phyloP scores from a whole-genome alignment of 441 rosid genomes.

The Arabidopsis hybrid region DNA sequence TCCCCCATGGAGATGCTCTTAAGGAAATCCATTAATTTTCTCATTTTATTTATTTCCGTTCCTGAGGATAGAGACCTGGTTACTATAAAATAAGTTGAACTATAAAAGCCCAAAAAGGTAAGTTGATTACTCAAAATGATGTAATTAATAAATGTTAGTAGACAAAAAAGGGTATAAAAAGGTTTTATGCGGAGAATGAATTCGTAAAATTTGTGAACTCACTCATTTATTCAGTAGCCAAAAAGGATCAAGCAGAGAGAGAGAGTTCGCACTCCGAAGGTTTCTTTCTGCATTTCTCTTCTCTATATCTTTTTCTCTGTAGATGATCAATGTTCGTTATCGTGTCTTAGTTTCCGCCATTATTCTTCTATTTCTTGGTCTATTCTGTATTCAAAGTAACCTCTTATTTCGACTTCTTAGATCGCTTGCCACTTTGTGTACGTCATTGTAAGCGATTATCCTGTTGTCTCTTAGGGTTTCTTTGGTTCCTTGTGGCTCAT shows the following conservation, averaged over 20 bases:
- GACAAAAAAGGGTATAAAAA: neutral
- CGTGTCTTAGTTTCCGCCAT: neutral
- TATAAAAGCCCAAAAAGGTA: neutral
- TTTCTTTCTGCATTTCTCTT: neutral
- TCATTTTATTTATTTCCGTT: no score
- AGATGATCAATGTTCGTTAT: neutral
- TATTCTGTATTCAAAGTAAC: neutral
- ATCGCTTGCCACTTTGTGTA: neutral
- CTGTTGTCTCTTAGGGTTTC: constrained; percentile 7
- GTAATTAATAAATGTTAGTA: neutral
- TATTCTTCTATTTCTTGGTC: neutral
- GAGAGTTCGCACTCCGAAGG: neutral
- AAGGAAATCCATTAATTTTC: neutral
- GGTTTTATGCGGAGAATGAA: neutral
- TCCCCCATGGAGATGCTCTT: no score
- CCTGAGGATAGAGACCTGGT: neutral
- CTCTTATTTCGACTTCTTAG: neutral
- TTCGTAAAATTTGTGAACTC: neutral
- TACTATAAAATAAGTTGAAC: neutral
- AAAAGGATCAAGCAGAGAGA: neutral
- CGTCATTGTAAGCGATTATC: neutral
- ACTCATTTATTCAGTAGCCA: neutral
- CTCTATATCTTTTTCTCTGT: neutral
- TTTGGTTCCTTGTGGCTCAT: neutral
- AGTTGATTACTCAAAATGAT: neutral